A percentile compares a stretch with the other conserved stretches of the same genome.
These are phyloP conservation scores for Pseudozyma pruni DNA, from an alignment of 1,284 basidiomycete species.

Conservation along the genomic window DNA sequence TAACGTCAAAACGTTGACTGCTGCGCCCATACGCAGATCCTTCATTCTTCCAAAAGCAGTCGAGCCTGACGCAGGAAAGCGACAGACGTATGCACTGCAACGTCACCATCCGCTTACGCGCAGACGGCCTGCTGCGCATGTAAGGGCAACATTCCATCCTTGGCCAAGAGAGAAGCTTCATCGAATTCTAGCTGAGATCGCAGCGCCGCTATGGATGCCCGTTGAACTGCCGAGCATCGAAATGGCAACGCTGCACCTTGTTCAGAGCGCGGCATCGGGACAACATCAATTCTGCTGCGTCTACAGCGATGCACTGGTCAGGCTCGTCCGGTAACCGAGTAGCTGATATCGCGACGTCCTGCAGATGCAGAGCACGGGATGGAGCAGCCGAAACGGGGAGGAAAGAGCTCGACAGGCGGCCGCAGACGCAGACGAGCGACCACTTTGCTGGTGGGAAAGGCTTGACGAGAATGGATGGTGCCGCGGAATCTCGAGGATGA, in stretches of 20 bases:
- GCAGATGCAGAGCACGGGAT: conserved; percentile 11
- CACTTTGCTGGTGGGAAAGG: neutral
- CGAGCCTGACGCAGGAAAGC: neutral
- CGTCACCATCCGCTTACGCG: neutral
- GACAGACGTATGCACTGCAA: neutral
- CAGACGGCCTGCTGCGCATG: neutral
- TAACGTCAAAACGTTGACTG: neutral
- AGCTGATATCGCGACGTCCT: conserved; percentile 16
- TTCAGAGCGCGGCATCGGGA: neutral
- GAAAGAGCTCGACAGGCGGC: conserved; percentile 3
- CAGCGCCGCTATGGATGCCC: neutral
- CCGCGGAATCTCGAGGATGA: conserved; percentile 8
- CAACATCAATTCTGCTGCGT: neutral
- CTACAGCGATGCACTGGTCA: neutral
- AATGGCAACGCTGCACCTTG: too few species aligned
- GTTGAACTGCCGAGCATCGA: neutral
- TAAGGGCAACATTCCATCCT: conserved; percentile 8
- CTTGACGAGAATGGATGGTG: conserved; percentile 3
- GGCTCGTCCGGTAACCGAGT: conserved; percentile 27
- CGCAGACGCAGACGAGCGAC: neutral
- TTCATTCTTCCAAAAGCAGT: conserved; percentile 2
- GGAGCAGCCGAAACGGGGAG: conserved; percentile 42
- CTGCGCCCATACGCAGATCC: neutral
- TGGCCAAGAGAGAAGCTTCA: conserved; percentile 32
- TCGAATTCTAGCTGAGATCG: conserved; percentile 3